Evolutionary conservation across 2,329 filamentous ascomycete genomes (phyloP).

Genomic region (Fusarium avenaceum): DNA sequence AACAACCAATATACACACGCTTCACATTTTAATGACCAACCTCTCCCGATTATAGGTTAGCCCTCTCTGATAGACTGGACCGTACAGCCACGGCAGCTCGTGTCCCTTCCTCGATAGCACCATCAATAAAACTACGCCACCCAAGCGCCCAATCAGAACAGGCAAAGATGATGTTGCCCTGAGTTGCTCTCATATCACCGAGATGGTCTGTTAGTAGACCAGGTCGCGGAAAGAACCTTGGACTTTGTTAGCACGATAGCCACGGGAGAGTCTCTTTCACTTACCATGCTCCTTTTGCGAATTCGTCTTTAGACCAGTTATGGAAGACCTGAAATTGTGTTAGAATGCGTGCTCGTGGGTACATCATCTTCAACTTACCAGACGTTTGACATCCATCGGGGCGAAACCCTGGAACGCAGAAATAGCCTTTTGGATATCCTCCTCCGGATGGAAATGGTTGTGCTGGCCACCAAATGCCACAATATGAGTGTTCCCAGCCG

Average conservation of each 20-base stretch:
- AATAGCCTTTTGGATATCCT: conserved; percentile 53
- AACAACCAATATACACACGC: neutral
- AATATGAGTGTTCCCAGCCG: conserved; percentile 62
- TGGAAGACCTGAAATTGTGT: conserved; percentile 56
- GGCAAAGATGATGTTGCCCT: conserved; percentile 62
- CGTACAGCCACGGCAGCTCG: conserved; percentile 47
- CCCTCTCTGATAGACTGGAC: conserved; percentile 11
- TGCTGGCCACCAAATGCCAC: conserved; percentile 60
- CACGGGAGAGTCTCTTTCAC: fast-evolving
- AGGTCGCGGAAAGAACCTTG: conserved; percentile 56
- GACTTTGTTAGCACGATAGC: fast-evolving
- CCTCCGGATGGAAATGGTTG: conserved; percentile 61
- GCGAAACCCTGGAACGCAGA: conserved; percentile 53
- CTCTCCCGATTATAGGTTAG: neutral
- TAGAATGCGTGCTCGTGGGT: neutral
- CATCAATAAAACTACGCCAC: conserved; percentile 65
- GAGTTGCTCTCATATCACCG: conserved; percentile 56
- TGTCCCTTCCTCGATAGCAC: conserved; percentile 61
- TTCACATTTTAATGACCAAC: neutral
- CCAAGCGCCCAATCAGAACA: conserved; percentile 64
- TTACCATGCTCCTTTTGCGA: conserved; percentile 59
- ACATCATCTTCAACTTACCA: conserved; percentile 30
- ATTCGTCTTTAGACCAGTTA: conserved; percentile 63
- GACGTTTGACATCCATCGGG: conserved; percentile 50
- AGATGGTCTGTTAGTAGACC: conserved; percentile 56